Base-by-base conservation (phyloP, 352 stramenopile genomes). In the Phytophthora agathidicida region DNA sequence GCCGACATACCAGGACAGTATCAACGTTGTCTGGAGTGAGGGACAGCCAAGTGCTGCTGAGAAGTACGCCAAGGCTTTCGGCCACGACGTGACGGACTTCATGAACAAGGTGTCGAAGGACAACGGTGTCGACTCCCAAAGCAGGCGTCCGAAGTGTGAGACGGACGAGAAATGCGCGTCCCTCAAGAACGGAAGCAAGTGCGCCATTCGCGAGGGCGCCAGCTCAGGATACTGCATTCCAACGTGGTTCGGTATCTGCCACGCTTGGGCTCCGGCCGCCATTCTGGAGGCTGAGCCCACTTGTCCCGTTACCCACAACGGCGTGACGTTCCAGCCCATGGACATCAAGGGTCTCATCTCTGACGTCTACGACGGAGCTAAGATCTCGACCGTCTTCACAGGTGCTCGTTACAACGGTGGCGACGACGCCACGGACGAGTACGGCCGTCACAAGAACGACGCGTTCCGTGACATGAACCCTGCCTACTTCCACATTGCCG, bases 1-100 rank as follows among this genome's bases (percentile, higher is more conserved):
- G 73, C 71, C 78, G 5, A 63, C 65, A 32, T 88, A 80, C 65
- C 54, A 75, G 33, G 78, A 88, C 65, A 73, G 78, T 36, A 89
- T 89, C 68, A 89, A 89, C 62, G 55, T 69, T 33, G 36, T 47
- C 5, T 81, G 75, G 77, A 61, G 30, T 31, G n/a, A 56, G 6
- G 39, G 52, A 14, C 27, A 72, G n/a, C 30, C 53, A 2, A 83
- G 75, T 24, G 33, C 75, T 10, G 57, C 71, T 14, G 60, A 71
- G 49, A 84, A 84, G 62, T 84, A 84, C 42, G 75, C 75, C n/a
- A 56, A 38, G 3, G 75, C 73, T 0, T 86, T 83, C 26, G 64
- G 55, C 1, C 42, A 71, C 8, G 42, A 86, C 33, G 52, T 67
- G 11, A 61, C 47, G 16, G 54, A 47, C 5, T 71, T 84, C 45